Evolutionary conservation across 305 asterid species (phyloP), one percentile per base, ranked within the genome.

Genomic region (Nicotiana rustica): DNA sequence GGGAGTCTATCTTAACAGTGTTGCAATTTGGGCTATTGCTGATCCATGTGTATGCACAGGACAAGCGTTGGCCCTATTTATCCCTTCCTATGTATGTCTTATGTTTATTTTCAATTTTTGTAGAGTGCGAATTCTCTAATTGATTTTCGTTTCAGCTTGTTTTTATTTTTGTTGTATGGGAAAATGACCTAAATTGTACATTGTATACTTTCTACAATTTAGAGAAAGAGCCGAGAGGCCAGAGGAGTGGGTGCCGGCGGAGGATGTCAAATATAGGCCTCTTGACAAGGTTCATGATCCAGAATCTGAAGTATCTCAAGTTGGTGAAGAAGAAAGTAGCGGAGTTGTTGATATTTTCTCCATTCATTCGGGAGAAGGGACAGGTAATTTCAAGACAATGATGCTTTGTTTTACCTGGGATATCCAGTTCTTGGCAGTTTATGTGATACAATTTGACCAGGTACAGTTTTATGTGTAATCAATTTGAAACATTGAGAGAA

Each of bases 1-100:
- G 92, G 97, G 98, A 94, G 87, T 92, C 99, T 71, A 87, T 83
- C 29, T 84, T 93, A 56, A 96, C 99, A 33, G 98, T 96, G 73
- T 77, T 90, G 87, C 99, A 94, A 85, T 94, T 81, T 83, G 98
- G 97, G 84, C 75, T 94, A 71, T 89, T 96, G 88, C 93, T 96
- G 73, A 55, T 89, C 18, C 99, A 96, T 89, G 99, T 97, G 66
- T 96, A 96, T 91, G 98, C 97, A 61, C 99, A 96, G 84, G 98
- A 96, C 84, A 94, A 91, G 90, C 97, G 94, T 71, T 94, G 97
- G 97, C 94, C 97, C 61, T 96, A 90, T 82, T 79, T 96, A 81
- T 96, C 99, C 78, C 87, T 96, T 87, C 98, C 98, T 35, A n/a
- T 93, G 99, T 96, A 93, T 49, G 99, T 80, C 82, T 84, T 86